Conservation (phyloP, 176 grass and related monocot genomes). For the Elymus sibiricus region DNA sequence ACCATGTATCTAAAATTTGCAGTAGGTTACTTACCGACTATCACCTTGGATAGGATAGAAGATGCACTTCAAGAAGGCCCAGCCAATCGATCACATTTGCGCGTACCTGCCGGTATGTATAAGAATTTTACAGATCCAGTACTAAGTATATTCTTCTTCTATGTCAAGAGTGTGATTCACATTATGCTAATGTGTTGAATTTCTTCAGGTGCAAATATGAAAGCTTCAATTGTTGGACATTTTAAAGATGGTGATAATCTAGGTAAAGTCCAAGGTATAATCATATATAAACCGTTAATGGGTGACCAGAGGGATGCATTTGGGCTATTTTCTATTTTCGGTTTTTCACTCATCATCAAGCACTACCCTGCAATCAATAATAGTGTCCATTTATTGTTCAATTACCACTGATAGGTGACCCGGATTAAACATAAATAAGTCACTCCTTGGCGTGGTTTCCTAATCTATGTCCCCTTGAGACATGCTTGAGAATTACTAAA, state of each 20-base stretch:
- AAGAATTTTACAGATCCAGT: no score
- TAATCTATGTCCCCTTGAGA: not conserved
- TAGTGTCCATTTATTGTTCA: not conserved
- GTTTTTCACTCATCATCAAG: not conserved
- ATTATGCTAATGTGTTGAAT: slow-evolving; percentile 32
- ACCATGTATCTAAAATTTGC: no score
- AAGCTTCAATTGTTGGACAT: slow-evolving; percentile 65
- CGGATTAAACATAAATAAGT: no score
- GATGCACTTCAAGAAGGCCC: no score
- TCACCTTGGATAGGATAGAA: no score
- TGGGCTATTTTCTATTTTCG: not conserved
- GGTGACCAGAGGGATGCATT: not conserved
- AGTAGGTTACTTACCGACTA: no score
- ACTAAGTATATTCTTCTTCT: no score
- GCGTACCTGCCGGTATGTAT: no score
- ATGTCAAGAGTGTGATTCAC: not conserved
- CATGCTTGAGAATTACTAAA: not conserved
- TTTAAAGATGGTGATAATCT: slow-evolving; percentile 64
- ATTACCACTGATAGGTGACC: not conserved
- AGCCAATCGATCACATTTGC: no score
- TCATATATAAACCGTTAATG: not conserved
- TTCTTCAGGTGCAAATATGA: slow-evolving; percentile 75
- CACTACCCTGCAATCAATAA: not conserved
- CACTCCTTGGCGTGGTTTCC: not conserved
- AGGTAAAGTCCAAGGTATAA: slow-evolving; percentile 72